Conservation (phyloP, 257 asterid genomes). For the Coffea canephora region DNA sequence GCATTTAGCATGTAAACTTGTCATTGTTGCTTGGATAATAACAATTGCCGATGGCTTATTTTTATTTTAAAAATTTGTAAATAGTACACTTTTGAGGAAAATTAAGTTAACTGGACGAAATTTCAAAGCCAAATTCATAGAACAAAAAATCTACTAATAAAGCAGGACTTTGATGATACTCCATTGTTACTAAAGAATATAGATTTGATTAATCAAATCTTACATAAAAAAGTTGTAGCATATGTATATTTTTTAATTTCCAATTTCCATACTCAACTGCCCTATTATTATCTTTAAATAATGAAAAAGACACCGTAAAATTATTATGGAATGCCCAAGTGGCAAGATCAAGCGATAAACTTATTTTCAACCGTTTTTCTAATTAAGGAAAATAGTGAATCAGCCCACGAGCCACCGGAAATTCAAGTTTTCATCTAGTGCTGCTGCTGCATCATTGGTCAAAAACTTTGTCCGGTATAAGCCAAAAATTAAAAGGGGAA, state of each 20-base stretch:
- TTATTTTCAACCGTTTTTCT: background rate
- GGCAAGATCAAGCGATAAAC: background rate
- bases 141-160: background rate
- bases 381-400: background rate
- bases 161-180: background rate
- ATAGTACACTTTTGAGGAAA: background rate
- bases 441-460: background rate
- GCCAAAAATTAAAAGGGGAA: background rate
- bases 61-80: background rate
- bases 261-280: background rate
- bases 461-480: background rate
- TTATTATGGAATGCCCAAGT: background rate
- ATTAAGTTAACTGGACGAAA: background rate
- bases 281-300: background rate
- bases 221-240: background rate
- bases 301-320: background rate
- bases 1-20: background rate
- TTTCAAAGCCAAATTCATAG: background rate
- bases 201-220: background rate
- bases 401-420: background rate
- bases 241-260: background rate
- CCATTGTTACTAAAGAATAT: background rate
- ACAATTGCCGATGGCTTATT: background rate
- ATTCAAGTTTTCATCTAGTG: background rate
- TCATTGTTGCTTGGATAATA: background rate